A percentile compares a stretch with the other conserved stretches of the same genome.
phyloP scores from a whole-genome alignment of 1,139 yeast genomes.

The Pichia cactophila region DNA sequence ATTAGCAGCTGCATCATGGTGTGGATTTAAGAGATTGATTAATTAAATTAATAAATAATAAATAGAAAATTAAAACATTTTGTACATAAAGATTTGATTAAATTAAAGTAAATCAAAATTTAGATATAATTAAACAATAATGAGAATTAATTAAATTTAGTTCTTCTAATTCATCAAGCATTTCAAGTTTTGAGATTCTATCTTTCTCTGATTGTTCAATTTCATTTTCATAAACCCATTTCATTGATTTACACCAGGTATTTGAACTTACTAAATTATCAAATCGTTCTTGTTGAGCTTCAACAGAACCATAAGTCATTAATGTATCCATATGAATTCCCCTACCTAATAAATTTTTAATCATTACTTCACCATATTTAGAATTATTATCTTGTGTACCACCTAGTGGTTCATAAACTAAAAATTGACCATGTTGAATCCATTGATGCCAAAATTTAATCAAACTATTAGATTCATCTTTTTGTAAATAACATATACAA shows the following conservation, averaged over 20 bases:
- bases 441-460: conserved; percentile 34
- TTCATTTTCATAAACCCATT: conserved; percentile 55
- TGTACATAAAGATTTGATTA: not conserved
- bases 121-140: conserved; percentile 47
- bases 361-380: conserved; percentile 77
- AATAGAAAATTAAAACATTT: not conserved
- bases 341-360: conserved; percentile 56
- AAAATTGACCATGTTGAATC: conserved; percentile 33
- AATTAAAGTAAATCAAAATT: conserved; percentile 12
- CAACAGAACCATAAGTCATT: conserved; percentile 41
- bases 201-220: conserved; percentile 38
- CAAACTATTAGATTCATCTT: conserved; percentile 46
- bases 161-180: conserved; percentile 89
- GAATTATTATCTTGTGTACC: conserved; percentile 27
- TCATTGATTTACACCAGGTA: conserved; percentile 46
- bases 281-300: conserved; percentile 38
- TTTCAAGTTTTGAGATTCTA: conserved; percentile 58
- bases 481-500: conserved; percentile 73
- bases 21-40: conserved; percentile 59
- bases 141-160: conserved; percentile 65
- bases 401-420: conserved; percentile 83
- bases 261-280: conserved; percentile 9
- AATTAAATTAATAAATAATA: conserved; percentile 4
- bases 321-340: conserved; percentile 70
- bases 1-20: conserved; percentile 88